Percentiles rank a stretch among this genome's conserved stretches.
These are phyloP conservation scores for Hymenoscyphus fraxineus DNA, from an alignment of 2,329 filamentous ascomycete genomes.

Conservation along the genomic window DNA sequence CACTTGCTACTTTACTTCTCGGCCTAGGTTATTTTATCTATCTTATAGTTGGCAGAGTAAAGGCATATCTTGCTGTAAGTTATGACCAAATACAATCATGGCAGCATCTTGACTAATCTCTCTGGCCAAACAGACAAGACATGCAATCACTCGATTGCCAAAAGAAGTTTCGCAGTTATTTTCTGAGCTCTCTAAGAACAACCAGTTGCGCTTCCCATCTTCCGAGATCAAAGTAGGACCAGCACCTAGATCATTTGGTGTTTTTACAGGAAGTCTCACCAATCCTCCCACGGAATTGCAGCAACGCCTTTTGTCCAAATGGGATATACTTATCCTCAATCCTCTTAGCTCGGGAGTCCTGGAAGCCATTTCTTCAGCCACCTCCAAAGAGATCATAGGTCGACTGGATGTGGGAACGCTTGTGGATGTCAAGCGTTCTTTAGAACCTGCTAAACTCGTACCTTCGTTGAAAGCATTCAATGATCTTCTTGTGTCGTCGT, in stretches of 20 bases:
- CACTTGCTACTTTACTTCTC: not conserved
- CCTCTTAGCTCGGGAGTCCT: constrained; percentile 37
- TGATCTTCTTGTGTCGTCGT: constrained; percentile 5
- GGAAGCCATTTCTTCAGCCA: constrained; percentile 28
- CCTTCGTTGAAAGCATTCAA: constrained; percentile 7
- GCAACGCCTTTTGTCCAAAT: constrained; percentile 34
- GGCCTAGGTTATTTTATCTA: not conserved
- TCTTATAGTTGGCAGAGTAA: not conserved
- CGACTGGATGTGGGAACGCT: constrained; percentile 16
- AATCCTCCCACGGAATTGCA: constrained; percentile 32
- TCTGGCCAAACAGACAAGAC: not conserved
- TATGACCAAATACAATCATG: not conserved
- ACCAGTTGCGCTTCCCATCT: not conserved
- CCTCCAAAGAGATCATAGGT: constrained; percentile 10
- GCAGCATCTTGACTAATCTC: not conserved
- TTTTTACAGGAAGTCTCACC: constrained; percentile 39
- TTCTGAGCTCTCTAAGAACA: not conserved
- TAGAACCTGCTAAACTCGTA: constrained; percentile 2
- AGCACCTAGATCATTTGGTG: constrained; percentile 38
- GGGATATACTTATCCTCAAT: constrained; percentile 41
- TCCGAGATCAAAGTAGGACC: not conserved
- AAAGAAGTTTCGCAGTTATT: not conserved
- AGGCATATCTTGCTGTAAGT: not conserved
- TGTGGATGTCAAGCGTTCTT: not conserved
- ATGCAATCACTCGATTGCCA: not conserved